Evolutionary conservation across 768 basidiomycete genomes (phyloP).

Genomic region (Rubroboletus pulcherrimus): DNA sequence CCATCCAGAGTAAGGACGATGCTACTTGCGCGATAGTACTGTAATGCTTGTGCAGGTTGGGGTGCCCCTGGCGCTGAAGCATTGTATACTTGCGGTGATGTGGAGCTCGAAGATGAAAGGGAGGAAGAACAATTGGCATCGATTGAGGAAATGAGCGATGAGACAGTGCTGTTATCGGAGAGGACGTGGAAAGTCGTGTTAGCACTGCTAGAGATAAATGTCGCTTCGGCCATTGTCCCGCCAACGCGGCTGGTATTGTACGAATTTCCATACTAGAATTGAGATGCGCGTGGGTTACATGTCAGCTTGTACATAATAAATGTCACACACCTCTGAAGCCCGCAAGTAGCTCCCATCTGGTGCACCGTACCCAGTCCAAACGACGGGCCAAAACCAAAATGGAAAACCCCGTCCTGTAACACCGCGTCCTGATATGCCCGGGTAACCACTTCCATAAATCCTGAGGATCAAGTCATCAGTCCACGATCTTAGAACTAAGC

Average conservation of each 20-base stretch:
- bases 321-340: slow-evolving; percentile 38
- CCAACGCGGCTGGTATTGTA: slow-evolving; percentile 49
- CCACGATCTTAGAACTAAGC: not conserved
- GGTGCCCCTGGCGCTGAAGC: slow-evolving; percentile 25
- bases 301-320: not conserved
- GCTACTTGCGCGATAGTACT: slow-evolving; percentile 68
- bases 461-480: slow-evolving; percentile 28
- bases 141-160: slow-evolving; percentile 41
- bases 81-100: slow-evolving; percentile 33
- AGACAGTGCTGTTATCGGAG: slow-evolving; percentile 46
- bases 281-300: slow-evolving; percentile 5
- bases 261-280: slow-evolving; percentile 42
- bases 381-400: slow-evolving; percentile 64
- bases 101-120: slow-evolving; percentile 32
- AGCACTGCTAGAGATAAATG: slow-evolving; percentile 38
- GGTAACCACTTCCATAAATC: slow-evolving; percentile 62
- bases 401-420: slow-evolving; percentile 53
- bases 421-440: slow-evolving; percentile 43
- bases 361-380: slow-evolving; percentile 38
- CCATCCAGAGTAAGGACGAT: slow-evolving; percentile 59
- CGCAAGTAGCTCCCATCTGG: slow-evolving; percentile 33
- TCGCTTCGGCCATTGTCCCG: slow-evolving; percentile 38
- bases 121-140: slow-evolving; percentile 40
- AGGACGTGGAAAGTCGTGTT: slow-evolving; percentile 44
- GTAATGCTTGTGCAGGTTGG: slow-evolving; percentile 52